Evolutionary conservation across 2,329 filamentous ascomycete species (phyloP), one percentile per base, ranked within the genome.

Genomic region (Hypoxylon sp.): DNA sequence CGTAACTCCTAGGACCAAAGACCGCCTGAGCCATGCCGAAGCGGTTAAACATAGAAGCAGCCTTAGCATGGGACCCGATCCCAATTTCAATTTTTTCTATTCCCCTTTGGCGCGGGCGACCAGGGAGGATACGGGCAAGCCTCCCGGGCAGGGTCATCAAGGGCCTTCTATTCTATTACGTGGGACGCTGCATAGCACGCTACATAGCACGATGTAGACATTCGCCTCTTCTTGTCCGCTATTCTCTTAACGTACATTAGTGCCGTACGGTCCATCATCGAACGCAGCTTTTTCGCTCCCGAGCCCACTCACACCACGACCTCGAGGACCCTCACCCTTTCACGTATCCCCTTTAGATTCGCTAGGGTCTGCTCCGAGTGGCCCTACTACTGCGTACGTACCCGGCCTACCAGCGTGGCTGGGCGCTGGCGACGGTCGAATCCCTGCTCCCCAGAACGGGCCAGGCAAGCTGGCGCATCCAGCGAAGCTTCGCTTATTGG

Each of bases 11-110:
- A 55, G 40, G 21, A 20, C 21, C 27, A 58, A 62, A 66, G 52
- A 62, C 60, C n/a, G 63, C 62, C 61, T 64, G 66, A 61, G 46
- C 61, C 57, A 65, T 64, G 56, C 57, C 61, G 60, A 67, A 64
- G 66, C 65, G 57, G 67, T 70, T 69, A 71, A 70, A 71, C 67
- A 64, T 64, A 65, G 59, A 60, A 63, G n/a, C 53, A 57, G n/a
- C n/a, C n/a, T n/a, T n/a, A 52, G 55, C 67, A 67, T 60, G 64
- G 65, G 65, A 48, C 55, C 60, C 56, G 56, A 67, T 67, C 62
- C 59, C 56, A n/a, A 64, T 54, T 57, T 53, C 56, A n/a, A n/a
- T 55, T 55, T 60, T 58, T 52, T 58, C 59, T 57, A 6, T 33
- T 35, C 21, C 37, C 18, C 27, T 52, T 43, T 43, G 26, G 38